phyloP scores from a whole-genome alignment of 1,284 basidiomycete species.

The Rhodotorula sp. region DNA sequence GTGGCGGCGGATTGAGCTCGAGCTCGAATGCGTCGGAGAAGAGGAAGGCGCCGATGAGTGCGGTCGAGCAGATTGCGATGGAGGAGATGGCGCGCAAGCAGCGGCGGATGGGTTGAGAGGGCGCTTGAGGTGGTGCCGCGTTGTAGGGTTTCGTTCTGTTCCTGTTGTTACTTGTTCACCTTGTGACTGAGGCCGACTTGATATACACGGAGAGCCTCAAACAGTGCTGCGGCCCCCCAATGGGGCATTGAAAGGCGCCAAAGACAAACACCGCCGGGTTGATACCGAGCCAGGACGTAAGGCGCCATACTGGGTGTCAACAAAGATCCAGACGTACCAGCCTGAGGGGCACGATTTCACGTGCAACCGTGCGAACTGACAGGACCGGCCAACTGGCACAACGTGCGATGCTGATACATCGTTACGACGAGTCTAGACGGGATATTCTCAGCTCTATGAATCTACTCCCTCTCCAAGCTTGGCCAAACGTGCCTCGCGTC shows the following conservation, averaged over 20 bases:
- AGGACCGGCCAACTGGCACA: too few species aligned
- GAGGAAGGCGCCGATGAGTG: constrained; percentile 61
- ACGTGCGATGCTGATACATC: too few species aligned
- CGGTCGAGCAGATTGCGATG: constrained; percentile 76
- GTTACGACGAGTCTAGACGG: neutral
- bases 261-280: constrained; percentile 75
- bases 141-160: neutral
- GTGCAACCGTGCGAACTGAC: constrained; percentile 45
- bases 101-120: constrained; percentile 18
- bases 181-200: neutral
- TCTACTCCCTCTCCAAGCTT: neutral
- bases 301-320: constrained; percentile 78
- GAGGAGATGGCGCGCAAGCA: constrained; percentile 81
- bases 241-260: too few species aligned
- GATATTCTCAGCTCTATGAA: neutral
- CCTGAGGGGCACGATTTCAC: constrained; percentile 68
- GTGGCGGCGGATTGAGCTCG: constrained; percentile 48
- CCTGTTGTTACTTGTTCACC: neutral
- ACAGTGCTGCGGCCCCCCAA: too few species aligned
- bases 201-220: too few species aligned
- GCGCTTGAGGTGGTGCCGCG: neutral
- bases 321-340: constrained; percentile 86
- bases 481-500: neutral
- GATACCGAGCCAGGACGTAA: constrained; percentile 79
- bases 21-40: constrained; percentile 55